Percentiles rank a stretch among this genome's conserved stretches.
Conservation (phyloP, 2,329 filamentous ascomycete species). For the Ceratocystis cubensis region DNA sequence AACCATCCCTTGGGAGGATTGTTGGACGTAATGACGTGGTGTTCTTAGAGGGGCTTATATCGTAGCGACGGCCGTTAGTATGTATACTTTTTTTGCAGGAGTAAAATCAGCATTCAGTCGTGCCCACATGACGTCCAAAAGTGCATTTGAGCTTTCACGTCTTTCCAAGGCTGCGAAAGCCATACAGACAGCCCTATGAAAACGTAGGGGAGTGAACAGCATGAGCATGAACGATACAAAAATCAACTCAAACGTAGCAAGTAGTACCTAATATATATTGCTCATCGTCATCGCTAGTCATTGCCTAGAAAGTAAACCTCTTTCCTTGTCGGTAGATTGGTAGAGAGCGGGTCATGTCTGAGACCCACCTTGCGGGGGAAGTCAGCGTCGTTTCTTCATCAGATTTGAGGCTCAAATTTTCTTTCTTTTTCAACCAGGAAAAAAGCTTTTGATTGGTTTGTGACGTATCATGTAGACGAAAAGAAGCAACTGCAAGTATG, state of each 20-base stretch:
- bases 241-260: not conserved
- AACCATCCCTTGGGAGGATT: not conserved
- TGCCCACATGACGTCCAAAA: not conserved
- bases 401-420: slow-evolving; percentile 1
- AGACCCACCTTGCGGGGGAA: not conserved
- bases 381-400: not conserved
- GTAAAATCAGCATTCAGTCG: not conserved
- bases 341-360: not conserved
- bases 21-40: not conserved
- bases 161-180: not conserved
- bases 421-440: not conserved
- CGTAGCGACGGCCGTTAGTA: not conserved
- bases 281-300: not conserved
- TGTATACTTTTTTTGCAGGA: not conserved
- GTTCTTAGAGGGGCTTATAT: not conserved
- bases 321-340: not conserved
- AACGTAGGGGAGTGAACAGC: no score
- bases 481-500: not conserved
- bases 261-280: not conserved
- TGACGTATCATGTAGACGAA: not conserved
- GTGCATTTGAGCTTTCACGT: not conserved
- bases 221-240: no score
- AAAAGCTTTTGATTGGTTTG: not conserved
- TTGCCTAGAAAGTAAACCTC: not conserved
- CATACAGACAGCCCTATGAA: not conserved